phyloP scores from a whole-genome alignment of 75 land plant genomes.

The Cupressus sempervirens region DNA sequence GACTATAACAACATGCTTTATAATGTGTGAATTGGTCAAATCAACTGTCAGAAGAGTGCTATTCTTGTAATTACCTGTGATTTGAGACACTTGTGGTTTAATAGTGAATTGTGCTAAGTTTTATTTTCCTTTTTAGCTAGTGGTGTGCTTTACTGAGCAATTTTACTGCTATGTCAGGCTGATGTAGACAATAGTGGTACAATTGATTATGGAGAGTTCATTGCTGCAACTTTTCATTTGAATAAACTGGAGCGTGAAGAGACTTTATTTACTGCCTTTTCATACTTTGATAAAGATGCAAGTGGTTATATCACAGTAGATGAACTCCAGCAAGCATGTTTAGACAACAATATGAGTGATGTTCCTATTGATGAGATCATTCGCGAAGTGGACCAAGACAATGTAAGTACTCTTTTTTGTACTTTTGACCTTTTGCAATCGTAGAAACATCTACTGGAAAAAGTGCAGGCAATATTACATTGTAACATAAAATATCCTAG shows the following conservation, averaged over 20 bases:
- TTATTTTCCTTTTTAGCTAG: neutral
- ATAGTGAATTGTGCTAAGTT: neutral
- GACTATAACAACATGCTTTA: neutral
- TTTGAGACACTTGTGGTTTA: neutral
- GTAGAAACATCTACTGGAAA: neutral
- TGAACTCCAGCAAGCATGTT: slow-evolving; percentile 75
- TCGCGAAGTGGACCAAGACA: slow-evolving; percentile 73
- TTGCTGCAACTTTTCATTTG: slow-evolving; percentile 79
- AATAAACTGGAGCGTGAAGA: slow-evolving; percentile 91
- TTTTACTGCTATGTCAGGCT: slow-evolving; percentile 49
- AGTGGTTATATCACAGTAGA: slow-evolving; percentile 72
- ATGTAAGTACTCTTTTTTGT: slow-evolving; percentile 42
- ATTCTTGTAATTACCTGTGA: neutral
- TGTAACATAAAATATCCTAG: neutral
- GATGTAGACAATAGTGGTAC: slow-evolving; percentile 88
- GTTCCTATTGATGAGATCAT: slow-evolving; percentile 63
- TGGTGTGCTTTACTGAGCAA: neutral
- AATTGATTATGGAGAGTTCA: slow-evolving; percentile 86
- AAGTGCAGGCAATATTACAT: neutral
- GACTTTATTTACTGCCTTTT: slow-evolving; percentile 75
- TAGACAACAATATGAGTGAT: slow-evolving; percentile 57
- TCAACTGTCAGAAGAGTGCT: neutral
- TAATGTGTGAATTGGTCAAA: neutral
- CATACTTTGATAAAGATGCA: slow-evolving; percentile 84
- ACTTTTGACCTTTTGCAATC: neutral